phyloP scores from a whole-genome alignment of 2,329 filamentous ascomycete genomes.

The Colletotrichum sp. region DNA sequence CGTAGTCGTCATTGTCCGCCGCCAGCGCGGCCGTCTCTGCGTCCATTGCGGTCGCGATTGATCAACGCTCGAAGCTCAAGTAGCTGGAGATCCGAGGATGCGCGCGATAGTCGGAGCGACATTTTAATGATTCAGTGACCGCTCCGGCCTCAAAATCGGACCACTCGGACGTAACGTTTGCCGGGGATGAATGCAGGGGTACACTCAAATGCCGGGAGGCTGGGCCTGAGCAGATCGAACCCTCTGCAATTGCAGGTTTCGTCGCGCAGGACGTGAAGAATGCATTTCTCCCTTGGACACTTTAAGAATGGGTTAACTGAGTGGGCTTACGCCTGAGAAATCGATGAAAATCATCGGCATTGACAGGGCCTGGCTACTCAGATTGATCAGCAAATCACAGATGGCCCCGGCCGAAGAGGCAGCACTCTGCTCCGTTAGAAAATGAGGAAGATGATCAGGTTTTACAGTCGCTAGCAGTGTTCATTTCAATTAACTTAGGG shows the following conservation, averaged over 20 bases:
- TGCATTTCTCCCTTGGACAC: neutral
- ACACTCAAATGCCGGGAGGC: neutral
- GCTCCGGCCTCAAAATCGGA: neutral
- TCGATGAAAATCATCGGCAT: neutral
- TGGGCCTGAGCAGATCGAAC: neutral
- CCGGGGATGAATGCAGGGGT: neutral
- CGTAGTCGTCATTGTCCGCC: neutral
- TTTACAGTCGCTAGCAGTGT: neutral
- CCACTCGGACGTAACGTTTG: neutral
- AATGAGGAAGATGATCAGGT: neutral
- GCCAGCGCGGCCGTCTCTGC: neutral
- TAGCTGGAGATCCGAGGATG: neutral
- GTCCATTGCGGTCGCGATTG: neutral
- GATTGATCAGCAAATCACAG: neutral
- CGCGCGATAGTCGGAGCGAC: neutral
- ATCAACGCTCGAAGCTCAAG: neutral
- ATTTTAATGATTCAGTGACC: neutral
- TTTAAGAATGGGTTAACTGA: neutral
- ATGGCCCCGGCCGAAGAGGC: neutral
- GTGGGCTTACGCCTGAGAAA: neutral
- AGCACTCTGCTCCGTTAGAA: neutral
- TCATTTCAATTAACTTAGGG: neutral
- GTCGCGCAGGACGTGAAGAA: neutral
- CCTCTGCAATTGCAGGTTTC: neutral
- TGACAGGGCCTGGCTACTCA: neutral